Base-by-base conservation (phyloP, 139 green algal species). In the Monoraphidium neglectum region DNA sequence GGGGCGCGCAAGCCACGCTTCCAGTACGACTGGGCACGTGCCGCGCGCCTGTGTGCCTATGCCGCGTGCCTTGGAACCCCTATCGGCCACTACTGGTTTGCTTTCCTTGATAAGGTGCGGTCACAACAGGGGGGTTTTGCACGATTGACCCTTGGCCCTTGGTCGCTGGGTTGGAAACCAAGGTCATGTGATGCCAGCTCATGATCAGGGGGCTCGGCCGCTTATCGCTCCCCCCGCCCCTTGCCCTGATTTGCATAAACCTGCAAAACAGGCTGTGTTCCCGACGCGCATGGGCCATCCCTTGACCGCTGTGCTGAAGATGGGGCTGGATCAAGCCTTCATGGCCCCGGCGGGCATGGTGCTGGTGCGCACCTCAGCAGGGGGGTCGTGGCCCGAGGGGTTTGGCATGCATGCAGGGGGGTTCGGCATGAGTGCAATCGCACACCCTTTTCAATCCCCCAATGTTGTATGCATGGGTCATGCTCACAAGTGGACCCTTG, bases 71-170 rank as follows among this genome's bases (percentile, higher is more conserved):
- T 88, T 18, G 84, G 79, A 0, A 84, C 84, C 0, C 84, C 84
- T 1, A 53, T 88, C 12, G 77, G 68, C 2, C 84, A 88, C 59
- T 83, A 79, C 51, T 88, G 84, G 84, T 88, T 88, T 59, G 28
- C 73, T 1, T 83, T 86, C 80, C 77, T 88, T 16, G 84, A 88
- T 43, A 84, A 70, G 84, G 83, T 84, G 63, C n/a, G n/a, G n/a
- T n/a, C n/a, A n/a, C n/a, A 54, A 74, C 18, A 3, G 1, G 2
- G 26, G 37, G 8, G 16, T 47, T 6, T 32, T 69, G 32, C 2
- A 28, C 32, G 32, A 30, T 49, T 30, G 3, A 69, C 10, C 5
- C 26, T 43, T 69, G 62, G 46, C 33, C 63, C 5, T 46, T 35
- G 36, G 18, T 23, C 30, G 59, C 18, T 36, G n/a, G 40, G 37